Evolutionary conservation across 768 basidiomycete species (phyloP), one percentile per base, ranked within the genome.

Genomic region (Hypholoma fasciculare): DNA sequence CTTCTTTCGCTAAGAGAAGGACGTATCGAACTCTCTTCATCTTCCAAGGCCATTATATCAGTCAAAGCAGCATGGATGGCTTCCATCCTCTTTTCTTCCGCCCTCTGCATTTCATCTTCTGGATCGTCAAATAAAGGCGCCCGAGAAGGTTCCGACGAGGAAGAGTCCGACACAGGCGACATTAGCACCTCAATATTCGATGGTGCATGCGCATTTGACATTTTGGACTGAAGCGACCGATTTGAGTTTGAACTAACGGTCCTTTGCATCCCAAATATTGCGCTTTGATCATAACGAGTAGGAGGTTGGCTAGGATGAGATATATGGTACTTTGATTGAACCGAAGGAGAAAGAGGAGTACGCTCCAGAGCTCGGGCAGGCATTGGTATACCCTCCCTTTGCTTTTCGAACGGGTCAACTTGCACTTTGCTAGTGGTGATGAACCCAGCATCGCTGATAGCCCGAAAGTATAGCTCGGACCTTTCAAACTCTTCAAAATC

Each of bases 61-160:
- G 92, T 95, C 61, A 99, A 77, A 4, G 97, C 97, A 7, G 95
- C 95, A 65, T 95, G 94, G 17, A 98, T 97, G 2, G 96, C 96
- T 65, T 95, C 94, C 86, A 98, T 97, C 39, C 94, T 81, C 63
- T 89, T 82, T 52, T 89, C 84, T 70, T 96, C 89, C 48, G 84
- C 86, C 49, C 86, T 80, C 48, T 88, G 86, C 61, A 75, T 75
- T 58, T 79, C 83, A 58, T 93, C 89, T 60, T 90, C 88, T 1
- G 89, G 87, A 64, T 92, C 90, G 62, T 89, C 85, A 61, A 96
- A 95, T 19, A 96, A 77, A 7, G 91, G 91, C 0, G 88, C 85
- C 46, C 92, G 79, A 1, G 84, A 72, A n/a, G 80, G 73, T 23
- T 84, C 80, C 1, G 82, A 77, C 9, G 79, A 74, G 6, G 63